A percentile compares a stretch with the other conserved stretches of the same genome.
Conservation (phyloP, 2,329 filamentous ascomycete genomes). For the Xylariaceae sp. region DNA sequence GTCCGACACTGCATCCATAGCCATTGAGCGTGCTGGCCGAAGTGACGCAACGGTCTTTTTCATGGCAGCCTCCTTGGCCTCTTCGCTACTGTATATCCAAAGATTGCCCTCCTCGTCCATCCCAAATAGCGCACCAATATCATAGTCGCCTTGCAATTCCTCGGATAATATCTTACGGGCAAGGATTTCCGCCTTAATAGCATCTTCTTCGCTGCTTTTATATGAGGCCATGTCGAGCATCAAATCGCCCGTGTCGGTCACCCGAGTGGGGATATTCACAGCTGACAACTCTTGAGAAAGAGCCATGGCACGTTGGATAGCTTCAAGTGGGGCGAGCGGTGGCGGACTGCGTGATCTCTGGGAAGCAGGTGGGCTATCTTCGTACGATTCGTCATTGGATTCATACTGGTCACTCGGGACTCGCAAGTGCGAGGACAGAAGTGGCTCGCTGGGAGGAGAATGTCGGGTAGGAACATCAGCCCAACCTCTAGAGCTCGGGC, state of each 20-base stretch:
- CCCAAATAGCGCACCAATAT: conserved; percentile 93
- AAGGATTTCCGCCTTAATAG: conserved; percentile 88
- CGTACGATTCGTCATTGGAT: conserved; percentile 44
- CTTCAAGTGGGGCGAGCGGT: conserved; percentile 72
- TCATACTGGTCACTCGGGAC: conserved; percentile 40
- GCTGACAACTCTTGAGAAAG: conserved; percentile 86
- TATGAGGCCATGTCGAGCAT: conserved; percentile 99
- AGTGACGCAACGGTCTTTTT: conserved; percentile 63
- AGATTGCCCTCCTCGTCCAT: conserved; percentile 95
- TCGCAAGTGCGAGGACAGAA: conserved; percentile 56
- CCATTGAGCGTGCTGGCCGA: conserved; percentile 55
- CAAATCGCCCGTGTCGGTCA: conserved; percentile 91
- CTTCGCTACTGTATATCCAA: conserved; percentile 99
- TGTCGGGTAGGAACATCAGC: conserved; percentile 48
- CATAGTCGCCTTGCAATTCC: conserved; percentile 92
- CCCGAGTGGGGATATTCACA: conserved; percentile 89
- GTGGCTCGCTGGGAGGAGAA: conserved; percentile 59
- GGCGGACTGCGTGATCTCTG: conserved; percentile 79
- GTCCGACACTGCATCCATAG: conserved; percentile 85
- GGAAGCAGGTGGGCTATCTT: conserved; percentile 48
- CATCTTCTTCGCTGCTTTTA: conserved; percentile 92
- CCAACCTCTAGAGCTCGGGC: conserved; percentile 59
- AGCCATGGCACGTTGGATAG: conserved; percentile 80
- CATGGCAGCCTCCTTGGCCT: conserved; percentile 88
- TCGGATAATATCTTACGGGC: conserved; percentile 91